Conservation (phyloP, 495 filamentous ascomycete genomes). For the Penicillium steckii region DNA sequence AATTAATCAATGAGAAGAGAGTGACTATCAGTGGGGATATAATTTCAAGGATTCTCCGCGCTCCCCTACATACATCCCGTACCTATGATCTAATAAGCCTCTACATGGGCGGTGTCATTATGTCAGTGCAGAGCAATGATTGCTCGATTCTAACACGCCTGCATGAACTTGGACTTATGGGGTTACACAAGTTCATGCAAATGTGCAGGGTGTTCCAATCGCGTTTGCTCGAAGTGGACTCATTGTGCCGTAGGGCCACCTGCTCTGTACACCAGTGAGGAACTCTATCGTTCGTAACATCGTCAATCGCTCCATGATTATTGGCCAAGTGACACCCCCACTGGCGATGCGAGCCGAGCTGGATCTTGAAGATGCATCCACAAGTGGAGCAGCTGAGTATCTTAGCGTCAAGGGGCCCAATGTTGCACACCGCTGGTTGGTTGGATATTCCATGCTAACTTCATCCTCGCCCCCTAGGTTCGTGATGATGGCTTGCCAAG, state of each 20-base stretch:
- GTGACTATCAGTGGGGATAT: no score
- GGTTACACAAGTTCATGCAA: no score
- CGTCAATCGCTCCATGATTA: background rate
- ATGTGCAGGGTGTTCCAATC: background rate
- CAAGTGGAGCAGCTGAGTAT: conserved; percentile 4
- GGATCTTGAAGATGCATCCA: conserved; percentile 2
- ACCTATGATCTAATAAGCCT: no score
- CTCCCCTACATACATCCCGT: no score
- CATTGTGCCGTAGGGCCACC: background rate
- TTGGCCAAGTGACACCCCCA: conserved; percentile 2
- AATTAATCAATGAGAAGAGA: no score
- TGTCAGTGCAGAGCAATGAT: no score
- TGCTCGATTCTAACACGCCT: no score
- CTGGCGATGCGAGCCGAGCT: conserved; percentile 9
- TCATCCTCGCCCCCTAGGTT: conserved; percentile 5
- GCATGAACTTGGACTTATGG: no score
- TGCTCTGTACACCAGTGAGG: background rate
- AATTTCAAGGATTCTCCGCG: no score
- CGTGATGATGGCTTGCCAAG: conserved; percentile 2
- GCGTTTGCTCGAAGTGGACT: background rate
- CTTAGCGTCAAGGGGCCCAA: conserved; percentile 1
- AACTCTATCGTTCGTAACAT: conserved; percentile 3
- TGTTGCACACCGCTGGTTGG: background rate
- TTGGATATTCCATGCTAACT: background rate
- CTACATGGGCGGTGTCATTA: no score